phyloP scores from a whole-genome alignment of 352 stramenopile species.

The Globisporangium perplexum region DNA sequence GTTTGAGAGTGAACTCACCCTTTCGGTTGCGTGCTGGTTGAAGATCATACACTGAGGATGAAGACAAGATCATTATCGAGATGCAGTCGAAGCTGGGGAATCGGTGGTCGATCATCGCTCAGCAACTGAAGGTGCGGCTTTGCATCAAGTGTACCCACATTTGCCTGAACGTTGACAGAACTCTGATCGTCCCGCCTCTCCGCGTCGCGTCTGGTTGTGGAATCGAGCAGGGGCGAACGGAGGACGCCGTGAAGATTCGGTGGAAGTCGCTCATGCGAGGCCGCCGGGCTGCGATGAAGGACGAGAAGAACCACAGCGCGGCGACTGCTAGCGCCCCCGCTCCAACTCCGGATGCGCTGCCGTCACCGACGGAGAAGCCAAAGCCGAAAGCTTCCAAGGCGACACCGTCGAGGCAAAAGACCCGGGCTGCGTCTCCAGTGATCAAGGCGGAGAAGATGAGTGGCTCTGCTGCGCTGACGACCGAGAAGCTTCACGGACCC shows the following conservation, averaged over 20 bases:
- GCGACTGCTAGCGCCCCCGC: not conserved
- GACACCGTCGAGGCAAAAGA: conserved; percentile 37
- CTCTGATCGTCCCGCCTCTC: not conserved
- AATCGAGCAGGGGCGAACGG: conserved; percentile 65
- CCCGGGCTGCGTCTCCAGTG: conserved; percentile 24
- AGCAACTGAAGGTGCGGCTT: conserved; percentile 74
- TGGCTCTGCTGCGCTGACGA: not conserved
- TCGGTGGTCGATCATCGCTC: conserved; percentile 91
- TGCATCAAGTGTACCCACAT: not conserved
- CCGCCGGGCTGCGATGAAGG: conserved; percentile 58
- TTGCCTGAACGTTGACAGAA: not conserved
- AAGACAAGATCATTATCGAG: conserved; percentile 91
- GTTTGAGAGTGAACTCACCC: not conserved
- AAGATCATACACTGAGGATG: conserved; percentile 84
- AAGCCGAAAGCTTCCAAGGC: conserved; percentile 30
- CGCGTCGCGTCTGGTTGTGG: not conserved
- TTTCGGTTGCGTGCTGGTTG: not conserved
- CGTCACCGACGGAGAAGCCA: conserved; percentile 14
- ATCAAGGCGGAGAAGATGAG: conserved; percentile 16
- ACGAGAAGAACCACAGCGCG: conserved; percentile 34
- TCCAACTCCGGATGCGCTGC: not conserved
- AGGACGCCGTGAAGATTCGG: conserved; percentile 92
- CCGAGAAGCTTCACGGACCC: not conserved
- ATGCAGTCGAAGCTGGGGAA: conserved; percentile 91
- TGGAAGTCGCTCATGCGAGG: conserved; percentile 90